A percentile compares a stretch with the other conserved stretches of the same genome.
Conservation (phyloP, 106 monocot species). For the Dioscorea zingiberensis region DNA sequence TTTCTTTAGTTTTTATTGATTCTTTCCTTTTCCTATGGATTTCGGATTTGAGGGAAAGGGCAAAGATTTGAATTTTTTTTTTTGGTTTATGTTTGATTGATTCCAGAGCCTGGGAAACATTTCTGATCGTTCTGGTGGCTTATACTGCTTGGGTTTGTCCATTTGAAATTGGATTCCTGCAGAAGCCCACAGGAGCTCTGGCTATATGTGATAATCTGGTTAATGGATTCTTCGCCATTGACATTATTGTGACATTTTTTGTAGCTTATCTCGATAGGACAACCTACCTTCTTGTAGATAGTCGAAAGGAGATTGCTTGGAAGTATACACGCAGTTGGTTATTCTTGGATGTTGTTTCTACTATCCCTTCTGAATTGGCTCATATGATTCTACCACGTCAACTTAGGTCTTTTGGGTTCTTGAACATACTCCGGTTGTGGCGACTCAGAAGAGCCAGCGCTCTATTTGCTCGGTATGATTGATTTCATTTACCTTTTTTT, state of each 20-base stretch:
- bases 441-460: constrained; percentile 43
- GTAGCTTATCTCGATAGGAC: constrained; percentile 35
- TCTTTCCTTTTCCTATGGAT: neutral
- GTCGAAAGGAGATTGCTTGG: constrained; percentile 25
- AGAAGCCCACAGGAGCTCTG: constrained; percentile 13
- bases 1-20: too few species aligned
- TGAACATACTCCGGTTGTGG: constrained; percentile 54
- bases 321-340: constrained; percentile 29
- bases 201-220: constrained; percentile 42
- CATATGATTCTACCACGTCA: constrained; percentile 18
- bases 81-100: neutral
- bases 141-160: constrained; percentile 47
- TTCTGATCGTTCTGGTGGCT: constrained; percentile 25
- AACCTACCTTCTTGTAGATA: constrained; percentile 34
- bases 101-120: constrained; percentile 33
- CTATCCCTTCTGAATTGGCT: constrained; percentile 35
- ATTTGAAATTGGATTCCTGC: constrained; percentile 49
- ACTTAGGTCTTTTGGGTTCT: constrained; percentile 19
- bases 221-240: constrained; percentile 41
- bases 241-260: constrained; percentile 49
- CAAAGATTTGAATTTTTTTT: neutral
- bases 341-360: constrained; percentile 31
- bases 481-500: neutral
- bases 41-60: neutral
- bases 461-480: constrained; percentile 37